Conservation (phyloP, 306 rosid genomes). For the Cicer arietinum region DNA sequence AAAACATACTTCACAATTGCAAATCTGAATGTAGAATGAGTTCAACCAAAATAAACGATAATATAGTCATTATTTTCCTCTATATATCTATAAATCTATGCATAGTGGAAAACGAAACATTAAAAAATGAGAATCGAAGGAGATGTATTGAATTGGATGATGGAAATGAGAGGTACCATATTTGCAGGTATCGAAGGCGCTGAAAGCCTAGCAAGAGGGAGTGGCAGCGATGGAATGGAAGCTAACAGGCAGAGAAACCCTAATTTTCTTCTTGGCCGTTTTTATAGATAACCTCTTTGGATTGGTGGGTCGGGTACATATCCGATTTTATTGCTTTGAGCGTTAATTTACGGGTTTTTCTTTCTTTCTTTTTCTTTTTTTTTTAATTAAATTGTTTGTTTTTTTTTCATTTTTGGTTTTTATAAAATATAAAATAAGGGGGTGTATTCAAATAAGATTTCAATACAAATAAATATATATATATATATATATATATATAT, state of each 20-base stretch:
- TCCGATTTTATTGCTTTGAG: not conserved
- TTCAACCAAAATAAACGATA: not conserved
- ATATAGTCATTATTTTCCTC: not conserved
- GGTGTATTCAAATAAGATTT: too few relatives aligned
- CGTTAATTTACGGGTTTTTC: too few relatives aligned
- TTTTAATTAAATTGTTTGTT: too few relatives aligned
- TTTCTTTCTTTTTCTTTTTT: too few relatives aligned
- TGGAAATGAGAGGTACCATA: constrained; percentile 42
- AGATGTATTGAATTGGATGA: not conserved
- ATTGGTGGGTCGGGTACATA: constrained; percentile 21
- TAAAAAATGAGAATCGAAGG: not conserved
- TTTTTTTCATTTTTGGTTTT: too few relatives aligned
- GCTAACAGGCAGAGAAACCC: constrained; percentile 37
- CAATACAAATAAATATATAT: too few relatives aligned
- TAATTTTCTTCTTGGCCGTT: not conserved
- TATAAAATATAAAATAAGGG: too few relatives aligned
- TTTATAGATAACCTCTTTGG: constrained; percentile 23
- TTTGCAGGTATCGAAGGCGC: constrained; percentile 33
- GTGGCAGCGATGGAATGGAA: constrained; percentile 18
- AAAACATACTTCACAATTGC: not conserved
- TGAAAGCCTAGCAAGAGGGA: not conserved
- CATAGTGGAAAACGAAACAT: not conserved
- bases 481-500: too few relatives aligned
- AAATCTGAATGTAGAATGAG: not conserved
- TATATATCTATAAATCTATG: not conserved